Percentiles rank a stretch among this genome's conserved stretches.
Evolutionary conservation across 768 basidiomycete genomes (phyloP).

Genomic region (Xanthoconium purpureum): DNA sequence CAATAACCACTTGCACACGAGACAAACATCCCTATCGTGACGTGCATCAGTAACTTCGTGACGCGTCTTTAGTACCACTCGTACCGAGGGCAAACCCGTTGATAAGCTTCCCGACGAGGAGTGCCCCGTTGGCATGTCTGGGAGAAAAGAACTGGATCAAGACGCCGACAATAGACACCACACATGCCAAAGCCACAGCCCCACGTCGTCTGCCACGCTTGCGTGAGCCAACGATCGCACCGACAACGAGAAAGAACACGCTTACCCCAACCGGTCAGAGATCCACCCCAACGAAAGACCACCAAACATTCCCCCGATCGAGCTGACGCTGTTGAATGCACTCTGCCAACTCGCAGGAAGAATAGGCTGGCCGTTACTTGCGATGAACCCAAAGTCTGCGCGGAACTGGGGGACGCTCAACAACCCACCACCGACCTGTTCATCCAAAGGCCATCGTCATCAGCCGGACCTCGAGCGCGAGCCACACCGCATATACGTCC

Average conservation of each 20-base stretch:
- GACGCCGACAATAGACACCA: conserved; percentile 21
- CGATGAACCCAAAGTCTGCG: conserved; percentile 23
- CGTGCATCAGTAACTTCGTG: background rate
- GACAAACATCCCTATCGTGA: conserved; percentile 20
- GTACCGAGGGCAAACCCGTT: conserved; percentile 27
- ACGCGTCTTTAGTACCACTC: background rate
- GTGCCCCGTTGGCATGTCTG: conserved; percentile 21
- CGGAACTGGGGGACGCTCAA: conserved; percentile 25
- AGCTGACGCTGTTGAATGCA: conserved; percentile 25
- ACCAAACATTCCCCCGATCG: conserved; percentile 26
- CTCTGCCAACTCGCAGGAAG: conserved; percentile 30
- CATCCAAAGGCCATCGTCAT: background rate
- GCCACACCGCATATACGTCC: no score
- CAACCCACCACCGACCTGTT: conserved; percentile 20
- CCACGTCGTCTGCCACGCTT: conserved; percentile 20
- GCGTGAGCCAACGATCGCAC: background rate
- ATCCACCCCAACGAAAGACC: conserved; percentile 25
- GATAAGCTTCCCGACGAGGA: conserved; percentile 25
- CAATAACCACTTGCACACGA: conserved; percentile 25
- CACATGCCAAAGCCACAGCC: conserved; percentile 20
- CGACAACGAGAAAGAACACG: background rate
- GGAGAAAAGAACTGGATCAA: conserved; percentile 26
- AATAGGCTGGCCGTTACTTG: background rate
- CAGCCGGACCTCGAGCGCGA: no score
- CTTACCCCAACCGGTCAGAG: conserved; percentile 20